Conservation (phyloP, 2,329 filamentous ascomycete species). For the Trichoderma aggressivum region DNA sequence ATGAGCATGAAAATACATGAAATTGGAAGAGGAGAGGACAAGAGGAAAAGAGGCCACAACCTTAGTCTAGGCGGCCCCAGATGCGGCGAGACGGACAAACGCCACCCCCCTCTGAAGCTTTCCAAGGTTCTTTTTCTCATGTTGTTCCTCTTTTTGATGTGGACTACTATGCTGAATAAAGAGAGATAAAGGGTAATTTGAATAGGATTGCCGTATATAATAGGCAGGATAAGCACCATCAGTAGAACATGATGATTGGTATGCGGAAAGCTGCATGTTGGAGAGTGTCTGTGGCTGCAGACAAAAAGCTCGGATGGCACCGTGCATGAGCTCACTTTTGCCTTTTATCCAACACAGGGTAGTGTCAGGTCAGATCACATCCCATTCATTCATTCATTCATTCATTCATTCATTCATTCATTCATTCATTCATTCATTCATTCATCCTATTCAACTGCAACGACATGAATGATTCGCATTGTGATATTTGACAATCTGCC, state of each 20-base stretch:
- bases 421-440: not conserved
- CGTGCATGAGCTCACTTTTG: not conserved
- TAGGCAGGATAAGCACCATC: not conserved
- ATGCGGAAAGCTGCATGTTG: not conserved
- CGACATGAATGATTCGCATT: not conserved
- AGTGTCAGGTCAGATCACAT: not conserved
- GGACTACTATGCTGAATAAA: not conserved
- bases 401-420: not conserved
- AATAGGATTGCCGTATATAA: not conserved
- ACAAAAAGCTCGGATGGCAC: not conserved
- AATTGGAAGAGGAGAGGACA: not conserved
- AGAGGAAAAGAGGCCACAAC: not conserved
- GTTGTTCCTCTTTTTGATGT: not conserved
- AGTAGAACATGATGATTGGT: not conserved
- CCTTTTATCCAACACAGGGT: not conserved
- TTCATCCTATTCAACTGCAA: not conserved
- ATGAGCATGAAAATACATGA: not conserved
- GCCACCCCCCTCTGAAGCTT: not conserved
- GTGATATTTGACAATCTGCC: not conserved
- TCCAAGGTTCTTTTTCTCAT: not conserved
- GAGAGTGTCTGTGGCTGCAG: not conserved
- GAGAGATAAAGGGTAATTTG: not conserved
- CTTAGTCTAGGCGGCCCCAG: not conserved
- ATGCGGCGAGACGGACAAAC: not conserved
- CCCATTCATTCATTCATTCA: not conserved